A percentile compares a stretch with the other conserved stretches of the same genome.
Evolutionary conservation across 1,284 basidiomycete species (phyloP).

Genomic region (Pascua sp.): DNA sequence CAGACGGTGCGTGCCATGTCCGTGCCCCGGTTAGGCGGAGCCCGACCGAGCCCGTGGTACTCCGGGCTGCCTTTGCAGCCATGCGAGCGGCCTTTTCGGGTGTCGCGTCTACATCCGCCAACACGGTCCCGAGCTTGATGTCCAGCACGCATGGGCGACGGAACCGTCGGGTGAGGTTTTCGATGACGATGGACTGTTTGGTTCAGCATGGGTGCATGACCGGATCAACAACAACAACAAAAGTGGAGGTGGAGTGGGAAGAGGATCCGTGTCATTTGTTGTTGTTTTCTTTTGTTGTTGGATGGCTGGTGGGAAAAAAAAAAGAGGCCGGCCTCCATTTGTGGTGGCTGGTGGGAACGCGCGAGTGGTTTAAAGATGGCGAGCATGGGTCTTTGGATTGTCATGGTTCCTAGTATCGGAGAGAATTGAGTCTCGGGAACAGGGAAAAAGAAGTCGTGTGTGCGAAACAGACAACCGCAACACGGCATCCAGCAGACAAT

Average conservation of each 20-base stretch:
- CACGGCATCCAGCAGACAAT: too few relatives aligned
- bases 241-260: background rate
- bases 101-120: slow-evolving; percentile 61
- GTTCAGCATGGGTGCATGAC: slow-evolving; percentile 10
- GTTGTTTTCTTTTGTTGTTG: too few relatives aligned
- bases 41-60: slow-evolving; percentile 73
- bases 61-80: slow-evolving; percentile 64
- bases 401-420: too few relatives aligned
- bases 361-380: too few relatives aligned
- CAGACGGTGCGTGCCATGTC: slow-evolving; percentile 67
- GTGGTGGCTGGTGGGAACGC: too few relatives aligned
- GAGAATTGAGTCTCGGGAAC: too few relatives aligned
- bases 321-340: too few relatives aligned
- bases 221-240: too few relatives aligned
- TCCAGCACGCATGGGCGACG: slow-evolving; percentile 80
- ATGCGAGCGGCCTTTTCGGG: slow-evolving; percentile 76
- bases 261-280: too few relatives aligned
- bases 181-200: slow-evolving; percentile 77
- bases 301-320: too few relatives aligned
- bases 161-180: slow-evolving; percentile 75
- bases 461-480: too few relatives aligned
- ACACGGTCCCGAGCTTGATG: slow-evolving; percentile 82
- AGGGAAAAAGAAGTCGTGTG: background rate
- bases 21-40: slow-evolving; percentile 84
- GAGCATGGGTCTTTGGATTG: too few relatives aligned